Conservation (phyloP, 345 rosid genomes). For the Nephelium lappaceum region DNA sequence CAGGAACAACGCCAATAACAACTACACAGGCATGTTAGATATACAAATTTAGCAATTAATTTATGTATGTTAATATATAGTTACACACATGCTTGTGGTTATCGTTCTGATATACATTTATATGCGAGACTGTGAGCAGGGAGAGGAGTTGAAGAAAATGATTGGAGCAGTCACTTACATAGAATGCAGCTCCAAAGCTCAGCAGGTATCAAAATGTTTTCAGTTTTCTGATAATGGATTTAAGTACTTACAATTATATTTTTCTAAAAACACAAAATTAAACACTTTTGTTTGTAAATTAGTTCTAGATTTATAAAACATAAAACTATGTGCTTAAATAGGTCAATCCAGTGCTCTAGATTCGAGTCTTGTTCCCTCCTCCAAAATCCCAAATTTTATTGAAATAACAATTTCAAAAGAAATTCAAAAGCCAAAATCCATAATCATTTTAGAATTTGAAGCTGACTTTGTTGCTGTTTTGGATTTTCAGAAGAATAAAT, state of each 20-base stretch:
- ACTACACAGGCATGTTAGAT: slow-evolving; percentile 52
- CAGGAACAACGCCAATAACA: slow-evolving; percentile 64
- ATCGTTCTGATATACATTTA: neutral
- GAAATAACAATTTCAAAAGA: too few species aligned
- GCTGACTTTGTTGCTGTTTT: neutral
- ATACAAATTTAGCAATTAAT: neutral
- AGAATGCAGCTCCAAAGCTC: slow-evolving; percentile 88
- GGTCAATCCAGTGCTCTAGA: too few species aligned
- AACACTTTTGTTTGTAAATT: too few species aligned
- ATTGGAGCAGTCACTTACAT: slow-evolving; percentile 71
- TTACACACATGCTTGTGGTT: neutral
- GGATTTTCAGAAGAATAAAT: slow-evolving; percentile 32
- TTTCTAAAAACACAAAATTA: too few species aligned
- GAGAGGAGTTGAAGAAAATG: slow-evolving; percentile 74
- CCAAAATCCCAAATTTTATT: too few species aligned
- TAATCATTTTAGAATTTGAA: neutral
- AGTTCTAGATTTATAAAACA: too few species aligned
- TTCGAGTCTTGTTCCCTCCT: too few species aligned
- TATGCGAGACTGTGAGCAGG: slow-evolving; percentile 37
- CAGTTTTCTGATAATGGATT: too few species aligned
- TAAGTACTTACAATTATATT: too few species aligned
- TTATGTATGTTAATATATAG: neutral
- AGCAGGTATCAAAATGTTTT: slow-evolving; percentile 41
- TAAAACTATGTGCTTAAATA: too few species aligned
- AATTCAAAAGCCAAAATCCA: too few species aligned